Percentiles rank a stretch among this genome's conserved stretches.
Conservation (phyloP, 1,139 yeast genomes). For the Taphrina populina region DNA sequence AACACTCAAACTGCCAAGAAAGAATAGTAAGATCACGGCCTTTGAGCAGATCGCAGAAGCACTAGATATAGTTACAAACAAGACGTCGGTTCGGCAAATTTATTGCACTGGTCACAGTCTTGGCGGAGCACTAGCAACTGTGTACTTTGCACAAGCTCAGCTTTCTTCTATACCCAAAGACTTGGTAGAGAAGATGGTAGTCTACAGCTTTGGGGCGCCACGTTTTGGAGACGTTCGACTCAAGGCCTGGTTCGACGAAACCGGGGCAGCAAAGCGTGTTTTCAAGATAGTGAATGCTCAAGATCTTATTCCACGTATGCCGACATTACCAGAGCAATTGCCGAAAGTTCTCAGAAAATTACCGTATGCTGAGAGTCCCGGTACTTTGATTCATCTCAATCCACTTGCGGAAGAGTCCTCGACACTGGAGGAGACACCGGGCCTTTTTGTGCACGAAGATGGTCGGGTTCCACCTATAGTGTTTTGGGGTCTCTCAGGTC, state of each 20-base stretch:
- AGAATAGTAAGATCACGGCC: constrained; percentile 28
- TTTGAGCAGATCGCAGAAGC: constrained; percentile 23
- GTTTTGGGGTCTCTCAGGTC: constrained; percentile 28
- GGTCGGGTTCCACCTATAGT: constrained; percentile 29
- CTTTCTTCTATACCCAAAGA: constrained; percentile 6
- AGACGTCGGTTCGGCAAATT: background rate
- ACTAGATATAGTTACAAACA: background rate
- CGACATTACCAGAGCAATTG: constrained; percentile 8
- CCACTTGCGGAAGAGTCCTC: constrained; percentile 7
- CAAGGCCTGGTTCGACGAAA: constrained; percentile 21
- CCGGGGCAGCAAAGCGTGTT: constrained; percentile 4
- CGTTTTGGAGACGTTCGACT: constrained; percentile 19
- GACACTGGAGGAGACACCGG: constrained; percentile 8
- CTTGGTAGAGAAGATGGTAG: constrained; percentile 6
- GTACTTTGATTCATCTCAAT: constrained; percentile 16
- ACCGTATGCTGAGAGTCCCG: constrained; percentile 31
- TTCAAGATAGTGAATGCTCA: constrained; percentile 30
- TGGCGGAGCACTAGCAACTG: constrained; percentile 30
- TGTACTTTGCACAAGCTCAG: constrained; percentile 28
- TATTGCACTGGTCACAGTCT: constrained; percentile 29
- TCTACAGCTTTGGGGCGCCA: constrained; percentile 28
- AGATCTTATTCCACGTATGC: constrained; percentile 31
- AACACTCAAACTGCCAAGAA: constrained; percentile 18
- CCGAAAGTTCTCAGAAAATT: constrained; percentile 9
- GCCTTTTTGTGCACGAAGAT: constrained; percentile 1